phyloP scores from a whole-genome alignment of 495 filamentous ascomycete species.

The Neurospora sp. region DNA sequence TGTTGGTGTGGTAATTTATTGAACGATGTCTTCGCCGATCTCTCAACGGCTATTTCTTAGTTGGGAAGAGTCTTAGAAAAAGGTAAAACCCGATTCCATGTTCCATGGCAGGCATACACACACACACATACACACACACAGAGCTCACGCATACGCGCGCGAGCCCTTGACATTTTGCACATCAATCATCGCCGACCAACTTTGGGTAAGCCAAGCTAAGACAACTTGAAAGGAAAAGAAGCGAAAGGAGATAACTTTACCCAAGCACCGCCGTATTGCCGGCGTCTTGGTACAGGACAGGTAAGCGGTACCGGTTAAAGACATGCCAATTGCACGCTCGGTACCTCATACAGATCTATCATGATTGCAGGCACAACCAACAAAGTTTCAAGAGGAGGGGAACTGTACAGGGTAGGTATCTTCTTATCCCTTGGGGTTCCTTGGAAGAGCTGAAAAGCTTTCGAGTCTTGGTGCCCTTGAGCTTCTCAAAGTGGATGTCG shows the following conservation, averaged over 20 bases:
- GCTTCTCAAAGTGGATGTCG: slow-evolving; percentile 25
- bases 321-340: no score
- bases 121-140: not conserved
- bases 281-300: not conserved
- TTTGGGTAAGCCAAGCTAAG: not conserved
- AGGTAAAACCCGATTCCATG: not conserved
- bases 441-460: not conserved
- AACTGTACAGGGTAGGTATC: not conserved
- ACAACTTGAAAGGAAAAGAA: not conserved
- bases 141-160: not conserved
- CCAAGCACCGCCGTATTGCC: not conserved
- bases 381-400: not conserved
- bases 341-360: not conserved
- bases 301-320: not conserved
- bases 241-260: not conserved
- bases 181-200: not conserved
- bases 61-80: not conserved
- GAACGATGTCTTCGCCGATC: not conserved
- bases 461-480: not conserved
- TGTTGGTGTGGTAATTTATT: not conserved
- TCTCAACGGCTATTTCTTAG: not conserved
- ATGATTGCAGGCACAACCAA: not conserved
- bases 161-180: not conserved
- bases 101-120: not conserved
- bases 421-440: no score